These are phyloP conservation scores for Periconia macrospinosa DNA, from an alignment of 2,329 filamentous ascomycete species.

Conservation along the genomic window DNA sequence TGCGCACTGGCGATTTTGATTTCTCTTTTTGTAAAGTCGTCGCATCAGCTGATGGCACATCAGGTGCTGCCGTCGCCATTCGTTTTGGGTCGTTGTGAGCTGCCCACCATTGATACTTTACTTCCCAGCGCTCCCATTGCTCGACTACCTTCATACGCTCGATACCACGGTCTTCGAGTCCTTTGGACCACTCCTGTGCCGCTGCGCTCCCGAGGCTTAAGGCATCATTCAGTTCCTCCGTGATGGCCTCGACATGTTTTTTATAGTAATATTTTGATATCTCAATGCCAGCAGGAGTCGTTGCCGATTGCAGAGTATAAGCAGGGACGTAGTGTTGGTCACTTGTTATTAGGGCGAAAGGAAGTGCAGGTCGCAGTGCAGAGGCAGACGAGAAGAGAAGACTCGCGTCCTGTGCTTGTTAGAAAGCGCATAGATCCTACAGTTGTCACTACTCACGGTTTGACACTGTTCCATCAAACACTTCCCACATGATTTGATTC, in stretches of 20 bases:
- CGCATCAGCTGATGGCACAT: constrained; percentile 18
- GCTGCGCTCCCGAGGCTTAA: constrained; percentile 68
- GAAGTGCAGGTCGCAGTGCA: constrained; percentile 67
- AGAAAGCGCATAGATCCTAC: constrained; percentile 1
- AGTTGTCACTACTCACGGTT: constrained; percentile 59
- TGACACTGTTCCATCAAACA: constrained; percentile 65
- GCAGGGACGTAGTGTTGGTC: constrained; percentile 64
- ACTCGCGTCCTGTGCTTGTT: constrained; percentile 64
- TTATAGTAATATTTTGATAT: constrained; percentile 69
- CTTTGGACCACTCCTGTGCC: constrained; percentile 78
- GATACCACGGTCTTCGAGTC: constrained; percentile 66
- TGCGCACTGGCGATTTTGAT: constrained; percentile 29
- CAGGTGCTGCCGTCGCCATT: constrained; percentile 9
- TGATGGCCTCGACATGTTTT: constrained; percentile 64
- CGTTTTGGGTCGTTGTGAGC: constrained; percentile 17
- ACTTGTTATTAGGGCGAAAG: constrained; percentile 66
- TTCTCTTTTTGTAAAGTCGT: constrained; percentile 16
- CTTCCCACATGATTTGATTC: constrained; percentile 63
- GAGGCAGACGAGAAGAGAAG: constrained; percentile 65
- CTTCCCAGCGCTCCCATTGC: constrained; percentile 76
- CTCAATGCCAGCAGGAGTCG: constrained; percentile 52
- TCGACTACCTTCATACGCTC: constrained; percentile 62
- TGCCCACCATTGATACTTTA: constrained; percentile 38
- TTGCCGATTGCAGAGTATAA: constrained; percentile 55
- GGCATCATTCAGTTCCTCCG: constrained; percentile 64